These are phyloP conservation scores for Blakeslea trispora DNA, from an alignment of 371 early-diverging fungal species.

Conservation along the genomic window DNA sequence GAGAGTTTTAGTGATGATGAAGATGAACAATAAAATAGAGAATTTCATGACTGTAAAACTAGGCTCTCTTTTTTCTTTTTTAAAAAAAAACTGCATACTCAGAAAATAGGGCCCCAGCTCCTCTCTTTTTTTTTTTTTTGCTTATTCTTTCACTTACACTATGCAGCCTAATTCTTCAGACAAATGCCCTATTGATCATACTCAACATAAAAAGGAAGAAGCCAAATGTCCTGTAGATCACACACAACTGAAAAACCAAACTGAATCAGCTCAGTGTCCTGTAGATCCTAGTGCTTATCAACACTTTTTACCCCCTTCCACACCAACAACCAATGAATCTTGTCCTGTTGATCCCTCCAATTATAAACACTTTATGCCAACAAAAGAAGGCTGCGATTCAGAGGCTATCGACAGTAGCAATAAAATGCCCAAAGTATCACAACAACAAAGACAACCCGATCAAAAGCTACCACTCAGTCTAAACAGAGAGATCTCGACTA, in stretches of 20 bases:
- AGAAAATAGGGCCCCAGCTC: neutral
- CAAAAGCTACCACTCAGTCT: slow-evolving; percentile 59
- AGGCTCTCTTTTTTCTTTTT: too few relatives aligned
- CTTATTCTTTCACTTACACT: neutral
- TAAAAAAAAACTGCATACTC: slow-evolving; percentile 3
- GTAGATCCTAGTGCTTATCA: slow-evolving; percentile 26
- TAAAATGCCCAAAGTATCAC: slow-evolving; percentile 74
- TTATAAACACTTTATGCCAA: slow-evolving; percentile 54
- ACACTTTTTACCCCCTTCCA: slow-evolving; percentile 22
- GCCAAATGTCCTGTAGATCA: slow-evolving; percentile 24
- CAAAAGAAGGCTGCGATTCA: slow-evolving; percentile 48
- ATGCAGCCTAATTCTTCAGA: slow-evolving; percentile 2
- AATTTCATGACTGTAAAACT: too few relatives aligned
- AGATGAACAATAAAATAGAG: slow-evolving; percentile 11
- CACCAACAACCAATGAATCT: slow-evolving; percentile 20
- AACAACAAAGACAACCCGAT: slow-evolving; percentile 58
- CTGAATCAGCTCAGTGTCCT: slow-evolving; percentile 31
- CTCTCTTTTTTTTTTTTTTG: neutral
- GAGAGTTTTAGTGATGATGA: slow-evolving; percentile 44
- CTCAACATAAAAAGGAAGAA: slow-evolving; percentile 10
- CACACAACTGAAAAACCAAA: neutral
- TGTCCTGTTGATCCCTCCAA: slow-evolving; percentile 61
- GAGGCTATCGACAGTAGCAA: slow-evolving; percentile 67
- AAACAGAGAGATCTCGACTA: slow-evolving; percentile 69
- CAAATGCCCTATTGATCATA: slow-evolving; percentile 40